A percentile compares a stretch with the other conserved stretches of the same genome.
These are phyloP conservation scores for Withania somnifera DNA, from an alignment of 305 asterid species.

Conservation along the genomic window DNA sequence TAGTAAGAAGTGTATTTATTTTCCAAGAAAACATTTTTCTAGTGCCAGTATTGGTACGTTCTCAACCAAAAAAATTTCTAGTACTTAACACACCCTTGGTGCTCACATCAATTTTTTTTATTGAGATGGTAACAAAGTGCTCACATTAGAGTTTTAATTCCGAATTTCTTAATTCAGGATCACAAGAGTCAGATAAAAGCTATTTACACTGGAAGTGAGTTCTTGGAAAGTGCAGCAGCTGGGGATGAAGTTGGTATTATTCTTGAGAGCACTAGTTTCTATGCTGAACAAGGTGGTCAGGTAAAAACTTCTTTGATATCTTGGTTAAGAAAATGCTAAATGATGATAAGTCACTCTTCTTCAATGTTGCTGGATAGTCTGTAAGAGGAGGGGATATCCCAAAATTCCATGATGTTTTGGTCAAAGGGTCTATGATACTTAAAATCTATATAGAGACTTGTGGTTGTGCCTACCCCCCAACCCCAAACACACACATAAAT, in stretches of 20 bases:
- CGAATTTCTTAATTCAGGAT: constrained; percentile 35
- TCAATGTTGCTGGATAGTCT: not conserved
- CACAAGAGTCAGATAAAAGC: constrained; percentile 81
- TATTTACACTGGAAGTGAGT: constrained; percentile 70
- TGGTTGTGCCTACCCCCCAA: not conserved
- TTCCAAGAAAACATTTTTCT: not conserved
- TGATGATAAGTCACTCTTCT: not conserved
- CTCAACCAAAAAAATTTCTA: no score
- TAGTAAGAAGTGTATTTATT: not conserved
- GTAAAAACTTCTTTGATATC: constrained; percentile 23
- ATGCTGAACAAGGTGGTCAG: constrained; percentile 99
- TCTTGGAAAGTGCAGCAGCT: constrained; percentile 48
- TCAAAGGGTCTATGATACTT: not conserved
- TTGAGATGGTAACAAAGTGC: not conserved
- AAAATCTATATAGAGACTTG: not conserved
- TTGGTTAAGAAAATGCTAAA: not conserved
- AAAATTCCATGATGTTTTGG: not conserved
- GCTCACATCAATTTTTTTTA: not conserved
- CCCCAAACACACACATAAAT: not conserved
- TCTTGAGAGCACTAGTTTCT: constrained; percentile 81
- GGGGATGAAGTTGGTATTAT: constrained; percentile 76
- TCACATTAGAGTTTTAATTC: not conserved
- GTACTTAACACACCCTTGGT: not conserved
- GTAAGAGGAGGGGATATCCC: not conserved
- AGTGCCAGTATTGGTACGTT: no score